Conservation (phyloP, 1,139 yeast genomes). For the Suhomyces guaymorum region DNA sequence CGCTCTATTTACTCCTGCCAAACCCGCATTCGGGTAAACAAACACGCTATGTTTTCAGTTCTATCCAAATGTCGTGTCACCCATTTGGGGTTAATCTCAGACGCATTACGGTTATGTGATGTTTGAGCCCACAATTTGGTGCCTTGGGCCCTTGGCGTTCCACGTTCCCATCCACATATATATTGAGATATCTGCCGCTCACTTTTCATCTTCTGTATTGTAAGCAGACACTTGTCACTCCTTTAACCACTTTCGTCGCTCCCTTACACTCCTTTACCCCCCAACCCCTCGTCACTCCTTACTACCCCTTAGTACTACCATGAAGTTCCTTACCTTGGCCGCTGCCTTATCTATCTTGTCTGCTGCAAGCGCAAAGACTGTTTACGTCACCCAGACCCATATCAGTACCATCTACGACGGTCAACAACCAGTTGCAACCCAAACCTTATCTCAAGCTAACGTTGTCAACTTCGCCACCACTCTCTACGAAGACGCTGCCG, state of each 20-base stretch:
- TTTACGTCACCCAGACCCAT: conserved; percentile 28
- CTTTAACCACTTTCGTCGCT: conserved; percentile 5
- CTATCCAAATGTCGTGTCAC: conserved; percentile 4
- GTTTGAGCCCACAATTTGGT: conserved; percentile 5
- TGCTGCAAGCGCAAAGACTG: conserved; percentile 23
- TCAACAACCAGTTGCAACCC: conserved; percentile 1
- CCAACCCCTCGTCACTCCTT: conserved; percentile 4
- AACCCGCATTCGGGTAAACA: conserved; percentile 1
- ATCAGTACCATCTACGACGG: conserved; percentile 24
- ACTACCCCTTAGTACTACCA: conserved; percentile 8
- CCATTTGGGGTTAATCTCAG: neutral
- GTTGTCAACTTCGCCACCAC: conserved; percentile 1
- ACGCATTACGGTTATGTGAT: conserved; percentile 3
- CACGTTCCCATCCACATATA: neutral
- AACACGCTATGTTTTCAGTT: conserved; percentile 3
- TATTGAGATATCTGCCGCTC: neutral
- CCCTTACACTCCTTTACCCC: neutral
- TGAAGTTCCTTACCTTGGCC: conserved; percentile 23
- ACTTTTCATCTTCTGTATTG: neutral
- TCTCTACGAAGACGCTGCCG: neutral
- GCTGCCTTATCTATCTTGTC: conserved; percentile 18
- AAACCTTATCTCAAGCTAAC: neutral
- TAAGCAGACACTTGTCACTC: conserved; percentile 9
- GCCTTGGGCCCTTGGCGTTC: neutral
- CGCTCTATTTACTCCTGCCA: neutral